These are phyloP conservation scores for Huntiella decipiens DNA, from an alignment of 2,329 filamentous ascomycete species.

Conservation along the genomic window DNA sequence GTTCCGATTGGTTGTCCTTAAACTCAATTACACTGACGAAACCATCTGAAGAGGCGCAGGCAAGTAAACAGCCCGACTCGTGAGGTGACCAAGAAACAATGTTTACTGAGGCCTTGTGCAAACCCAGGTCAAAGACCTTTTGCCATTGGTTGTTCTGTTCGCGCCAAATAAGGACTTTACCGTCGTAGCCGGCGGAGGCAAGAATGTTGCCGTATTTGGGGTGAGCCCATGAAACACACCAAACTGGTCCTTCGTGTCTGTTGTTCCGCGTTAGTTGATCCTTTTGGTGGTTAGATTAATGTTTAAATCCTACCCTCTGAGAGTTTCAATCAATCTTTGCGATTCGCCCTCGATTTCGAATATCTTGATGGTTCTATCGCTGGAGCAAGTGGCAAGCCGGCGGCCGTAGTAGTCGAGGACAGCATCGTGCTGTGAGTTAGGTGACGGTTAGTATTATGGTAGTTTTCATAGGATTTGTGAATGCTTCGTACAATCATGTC, in stretches of 20 bases:
- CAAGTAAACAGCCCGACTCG: constrained; percentile 83
- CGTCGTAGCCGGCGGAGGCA: constrained; percentile 87
- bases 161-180: constrained; percentile 96
- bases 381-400: constrained; percentile 88
- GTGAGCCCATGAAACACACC: constrained; percentile 96
- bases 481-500: constrained; percentile 84
- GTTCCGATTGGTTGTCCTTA: constrained; percentile 84
- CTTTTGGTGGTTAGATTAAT: background rate
- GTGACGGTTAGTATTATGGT: constrained; percentile 2
- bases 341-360: constrained; percentile 92
- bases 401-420: constrained; percentile 97
- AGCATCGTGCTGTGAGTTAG: constrained; percentile 59
- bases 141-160: constrained; percentile 64
- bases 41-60: constrained; percentile 85
- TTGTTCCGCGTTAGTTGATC: background rate
- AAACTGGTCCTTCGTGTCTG: constrained; percentile 92
- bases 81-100: constrained; percentile 95
- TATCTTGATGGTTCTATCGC: constrained; percentile 97
- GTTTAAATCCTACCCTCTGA: constrained; percentile 55
- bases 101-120: constrained; percentile 93
- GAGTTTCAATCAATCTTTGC: constrained; percentile 74
- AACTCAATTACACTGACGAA: constrained; percentile 90
- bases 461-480: background rate
- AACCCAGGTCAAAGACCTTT: constrained; percentile 77
- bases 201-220: constrained; percentile 98